phyloP scores from a whole-genome alignment of 768 basidiomycete species.

The Xerocomus spinulosus region DNA sequence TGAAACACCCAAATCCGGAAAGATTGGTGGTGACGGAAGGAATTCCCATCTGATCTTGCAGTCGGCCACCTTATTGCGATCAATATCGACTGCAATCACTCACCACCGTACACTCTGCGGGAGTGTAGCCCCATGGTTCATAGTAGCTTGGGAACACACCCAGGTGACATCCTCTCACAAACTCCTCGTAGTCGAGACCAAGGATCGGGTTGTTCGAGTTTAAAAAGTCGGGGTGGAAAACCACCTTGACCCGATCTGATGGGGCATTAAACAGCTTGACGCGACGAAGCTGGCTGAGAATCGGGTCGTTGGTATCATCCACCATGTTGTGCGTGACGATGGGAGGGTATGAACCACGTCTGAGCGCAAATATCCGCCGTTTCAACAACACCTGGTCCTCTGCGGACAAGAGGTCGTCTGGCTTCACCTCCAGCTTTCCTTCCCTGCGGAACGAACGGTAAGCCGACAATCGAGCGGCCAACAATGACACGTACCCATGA shows the following conservation, averaged over 20 bases:
- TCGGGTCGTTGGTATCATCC: constrained; percentile 88
- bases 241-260: constrained; percentile 91
- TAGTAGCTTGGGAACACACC: constrained; percentile 99
- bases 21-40: constrained; percentile 97
- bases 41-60: constrained; percentile 78
- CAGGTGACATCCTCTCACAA: constrained; percentile 95
- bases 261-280: constrained; percentile 89
- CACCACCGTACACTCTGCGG: constrained; percentile 98
- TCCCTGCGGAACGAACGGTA: constrained; percentile 42
- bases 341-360: constrained; percentile 90
- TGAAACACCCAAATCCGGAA: constrained; percentile 96
- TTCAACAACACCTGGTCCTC: constrained; percentile 95
- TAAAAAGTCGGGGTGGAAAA: constrained; percentile 98
- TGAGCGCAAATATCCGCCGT: constrained; percentile 93
- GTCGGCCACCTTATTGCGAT: constrained; percentile 7
- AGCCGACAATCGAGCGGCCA: neutral
- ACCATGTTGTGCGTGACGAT: constrained; percentile 99
- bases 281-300: constrained; percentile 90
- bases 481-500: constrained; percentile 60
- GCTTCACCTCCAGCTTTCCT: constrained; percentile 66
- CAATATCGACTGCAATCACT: constrained; percentile 27
- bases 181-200: constrained; percentile 98
- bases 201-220: constrained; percentile 97
- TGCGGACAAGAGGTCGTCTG: constrained; percentile 74
- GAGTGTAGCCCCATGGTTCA: constrained; percentile 95